These are phyloP conservation scores for Bryopsis sp. DNA, from an alignment of 139 green algal genomes.

Conservation along the genomic window DNA sequence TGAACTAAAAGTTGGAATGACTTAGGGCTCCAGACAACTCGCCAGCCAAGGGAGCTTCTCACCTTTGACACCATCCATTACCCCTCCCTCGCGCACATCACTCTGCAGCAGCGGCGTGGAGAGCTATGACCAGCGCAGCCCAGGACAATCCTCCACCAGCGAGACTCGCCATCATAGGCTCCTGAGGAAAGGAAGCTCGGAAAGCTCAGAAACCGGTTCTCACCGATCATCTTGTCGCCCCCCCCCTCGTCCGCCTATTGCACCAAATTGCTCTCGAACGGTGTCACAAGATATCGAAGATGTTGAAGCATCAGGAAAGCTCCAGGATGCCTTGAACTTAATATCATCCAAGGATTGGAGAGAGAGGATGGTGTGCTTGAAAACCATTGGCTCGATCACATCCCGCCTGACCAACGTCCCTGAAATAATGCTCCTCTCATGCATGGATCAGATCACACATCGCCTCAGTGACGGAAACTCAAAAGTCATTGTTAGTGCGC, in stretches of 20 bases:
- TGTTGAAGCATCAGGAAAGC: too few relatives aligned
- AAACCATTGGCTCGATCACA: not conserved
- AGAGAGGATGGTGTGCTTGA: not conserved
- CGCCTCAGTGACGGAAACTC: slow-evolving; percentile 19
- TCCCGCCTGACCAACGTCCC: not conserved
- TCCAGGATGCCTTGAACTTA: not conserved
- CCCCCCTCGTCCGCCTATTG: too few relatives aligned
- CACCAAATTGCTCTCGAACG: too few relatives aligned
- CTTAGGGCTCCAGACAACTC: not conserved
- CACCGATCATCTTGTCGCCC: too few relatives aligned
- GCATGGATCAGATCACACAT: slow-evolving; percentile 15
- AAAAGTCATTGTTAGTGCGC: slow-evolving; percentile 5
- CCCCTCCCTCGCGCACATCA: not conserved
- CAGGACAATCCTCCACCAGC: too few relatives aligned
- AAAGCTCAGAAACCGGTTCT: not conserved
- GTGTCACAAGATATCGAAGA: too few relatives aligned
- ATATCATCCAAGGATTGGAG: slow-evolving; percentile 12
- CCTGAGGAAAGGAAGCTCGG: not conserved
- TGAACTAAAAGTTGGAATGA: too few relatives aligned
- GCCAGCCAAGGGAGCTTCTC: not conserved
- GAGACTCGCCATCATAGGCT: too few relatives aligned
- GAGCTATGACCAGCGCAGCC: not conserved
- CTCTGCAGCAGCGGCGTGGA: not conserved
- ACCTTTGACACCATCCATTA: slow-evolving; percentile 11
- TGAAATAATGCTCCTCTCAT: not conserved